Base-by-base conservation (phyloP, 2,329 filamentous ascomycete species). In the Cladosporium sp. region DNA sequence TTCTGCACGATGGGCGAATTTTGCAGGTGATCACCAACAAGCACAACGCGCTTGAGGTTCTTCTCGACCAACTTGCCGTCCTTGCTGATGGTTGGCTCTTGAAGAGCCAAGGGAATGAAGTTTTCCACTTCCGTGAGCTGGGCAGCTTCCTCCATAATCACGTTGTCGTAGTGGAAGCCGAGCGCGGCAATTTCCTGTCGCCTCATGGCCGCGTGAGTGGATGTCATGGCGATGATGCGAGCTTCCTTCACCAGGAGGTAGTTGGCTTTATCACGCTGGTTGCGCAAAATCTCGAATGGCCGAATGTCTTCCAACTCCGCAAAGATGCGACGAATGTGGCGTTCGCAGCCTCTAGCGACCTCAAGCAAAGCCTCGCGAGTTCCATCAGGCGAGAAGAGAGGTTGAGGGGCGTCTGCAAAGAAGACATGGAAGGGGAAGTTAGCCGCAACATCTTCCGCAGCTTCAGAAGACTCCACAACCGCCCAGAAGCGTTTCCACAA, bases 171-270 rank as follows among this genome's bases (percentile, higher is more conserved):
- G 59, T 89, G 88, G 70, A 98, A 98, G 13, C 91, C 91, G n/a
- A 97, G 78, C 13, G 81, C 78, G 1, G 89, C 86, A 60, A 98
- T 97, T 62, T 97, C 92, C 55, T 88, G 83, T 55, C 92, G 79
- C 54, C 90, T 83, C 79, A 98, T 98, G 1, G 93, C 93, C 4
- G 93, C 94, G 68, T 98, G 93, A 0, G 94, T 98, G 3, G 91
- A 94, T 15, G 93, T 98, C 94, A 98, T 98, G 51, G 93, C 94
- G 57, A 98, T 85, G 55, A 98, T 93, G 30, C 93, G 85, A n/a
- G 94, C 94, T 69, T 97, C 92, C 62, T 90, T 96, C 5, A 90
- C 86, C 29, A 98, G 79, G 5, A 98, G 81, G 63, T 98, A 98
- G 67, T 97, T 97, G 45, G 91, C 86, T 72, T 94, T 96, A 66